Evolutionary conservation across 1,284 basidiomycete species (phyloP).

Genomic region (Cryptococcus deneoformans): DNA sequence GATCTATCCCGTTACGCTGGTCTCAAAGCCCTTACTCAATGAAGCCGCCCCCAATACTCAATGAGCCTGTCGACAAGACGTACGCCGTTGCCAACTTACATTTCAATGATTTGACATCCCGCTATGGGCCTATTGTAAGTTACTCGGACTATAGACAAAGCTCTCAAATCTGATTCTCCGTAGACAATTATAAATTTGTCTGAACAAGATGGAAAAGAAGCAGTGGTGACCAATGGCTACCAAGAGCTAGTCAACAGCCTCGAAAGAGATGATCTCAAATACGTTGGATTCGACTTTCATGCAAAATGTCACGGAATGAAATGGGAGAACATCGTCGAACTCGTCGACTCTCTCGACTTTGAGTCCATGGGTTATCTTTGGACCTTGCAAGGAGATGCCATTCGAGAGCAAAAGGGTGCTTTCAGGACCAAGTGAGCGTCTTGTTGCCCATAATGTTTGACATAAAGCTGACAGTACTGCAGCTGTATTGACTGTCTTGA

Average conservation of each 20-base stretch:
- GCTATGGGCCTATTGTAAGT: slow-evolving; percentile 74
- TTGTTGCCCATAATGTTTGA: not conserved
- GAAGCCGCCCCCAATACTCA: slow-evolving; percentile 82
- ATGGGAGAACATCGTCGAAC: slow-evolving; percentile 83
- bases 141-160: too few species aligned
- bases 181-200: slow-evolving; percentile 84
- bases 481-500: slow-evolving; percentile 93
- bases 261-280: slow-evolving; percentile 57
- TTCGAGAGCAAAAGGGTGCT: slow-evolving; percentile 78
- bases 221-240: slow-evolving; percentile 73
- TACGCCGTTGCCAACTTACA: slow-evolving; percentile 69
- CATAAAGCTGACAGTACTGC: slow-evolving; percentile 36
- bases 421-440: slow-evolving; percentile 58
- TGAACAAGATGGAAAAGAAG: slow-evolving; percentile 87
- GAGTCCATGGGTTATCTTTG: slow-evolving; percentile 83
- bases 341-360: slow-evolving; percentile 72
- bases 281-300: slow-evolving; percentile 77
- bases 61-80: slow-evolving; percentile 71
- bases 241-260: slow-evolving; percentile 64
- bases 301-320: slow-evolving; percentile 59
- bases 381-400: slow-evolving; percentile 66
- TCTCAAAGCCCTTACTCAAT: slow-evolving; percentile 67
- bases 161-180: not conserved
- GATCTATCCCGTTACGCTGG: slow-evolving; percentile 90
- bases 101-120: slow-evolving; percentile 63